phyloP scores from a whole-genome alignment of 257 asterid species.

The Anisodus acutangulus region DNA sequence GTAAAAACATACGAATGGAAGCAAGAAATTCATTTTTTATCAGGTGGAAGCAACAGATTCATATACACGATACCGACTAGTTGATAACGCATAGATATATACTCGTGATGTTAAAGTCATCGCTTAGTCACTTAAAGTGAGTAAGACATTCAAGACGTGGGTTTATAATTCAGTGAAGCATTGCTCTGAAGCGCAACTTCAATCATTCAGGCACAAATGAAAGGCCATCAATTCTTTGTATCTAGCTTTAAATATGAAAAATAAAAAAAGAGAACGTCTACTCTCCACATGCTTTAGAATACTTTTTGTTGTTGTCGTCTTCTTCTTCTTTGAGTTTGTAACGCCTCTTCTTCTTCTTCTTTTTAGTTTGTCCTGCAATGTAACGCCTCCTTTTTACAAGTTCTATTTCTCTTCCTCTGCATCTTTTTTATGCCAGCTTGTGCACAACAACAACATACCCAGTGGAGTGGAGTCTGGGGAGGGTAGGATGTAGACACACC shows the following conservation, averaged over 20 bases:
- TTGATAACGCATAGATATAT: background rate
- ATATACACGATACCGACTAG: background rate
- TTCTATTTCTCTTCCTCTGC: no score
- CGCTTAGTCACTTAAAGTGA: background rate
- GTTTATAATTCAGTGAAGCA: background rate
- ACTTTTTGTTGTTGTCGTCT: no score
- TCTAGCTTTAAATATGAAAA: no score
- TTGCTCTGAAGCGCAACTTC: background rate
- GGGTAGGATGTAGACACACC: no score
- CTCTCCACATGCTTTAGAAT: no score
- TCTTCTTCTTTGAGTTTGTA: background rate
- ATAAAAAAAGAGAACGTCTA: no score
- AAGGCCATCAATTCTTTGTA: no score
- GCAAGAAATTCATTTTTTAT: background rate
- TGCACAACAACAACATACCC: no score
- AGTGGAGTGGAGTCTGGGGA: no score
- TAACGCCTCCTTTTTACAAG: no score
- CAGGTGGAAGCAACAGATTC: slow-evolving; percentile 14
- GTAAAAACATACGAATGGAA: background rate
- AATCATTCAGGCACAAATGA: background rate
- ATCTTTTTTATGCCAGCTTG: no score
- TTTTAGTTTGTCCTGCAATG: background rate
- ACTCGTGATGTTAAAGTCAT: background rate
- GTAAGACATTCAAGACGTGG: background rate
- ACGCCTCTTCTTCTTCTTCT: background rate